Conservation (phyloP, 148 eudicot genomes). For the Arbutus unedo region DNA sequence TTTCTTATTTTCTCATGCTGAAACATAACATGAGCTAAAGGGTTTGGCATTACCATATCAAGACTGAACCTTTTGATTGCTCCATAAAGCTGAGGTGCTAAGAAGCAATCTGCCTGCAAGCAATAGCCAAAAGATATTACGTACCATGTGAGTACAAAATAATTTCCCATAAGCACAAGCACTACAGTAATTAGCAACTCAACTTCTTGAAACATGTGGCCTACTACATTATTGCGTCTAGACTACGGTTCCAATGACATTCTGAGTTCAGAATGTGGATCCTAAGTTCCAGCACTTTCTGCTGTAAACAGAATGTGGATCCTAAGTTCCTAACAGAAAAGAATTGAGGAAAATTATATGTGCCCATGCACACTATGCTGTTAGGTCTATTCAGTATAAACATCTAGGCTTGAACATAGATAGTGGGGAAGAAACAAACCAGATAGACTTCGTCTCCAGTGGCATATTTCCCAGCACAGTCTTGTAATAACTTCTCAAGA, state of each 20-base stretch:
- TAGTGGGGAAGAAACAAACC: constrained; percentile 40
- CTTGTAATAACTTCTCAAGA: constrained; percentile 65
- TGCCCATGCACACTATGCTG: not conserved
- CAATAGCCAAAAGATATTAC: not conserved
- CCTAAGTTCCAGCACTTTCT: not conserved
- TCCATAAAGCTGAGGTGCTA: constrained; percentile 74
- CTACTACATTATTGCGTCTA: not conserved
- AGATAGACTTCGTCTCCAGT: constrained; percentile 82
- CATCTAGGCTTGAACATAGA: constrained; percentile 2
- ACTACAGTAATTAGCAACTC: not conserved
- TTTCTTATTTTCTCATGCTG: not conserved
- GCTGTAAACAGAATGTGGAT: not conserved
- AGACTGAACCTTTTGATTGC: constrained; percentile 56
- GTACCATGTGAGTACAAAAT: not conserved
- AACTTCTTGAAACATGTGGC: not conserved
- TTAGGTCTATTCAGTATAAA: not conserved
- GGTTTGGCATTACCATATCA: constrained; percentile 50
- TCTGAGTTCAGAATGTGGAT: not conserved
- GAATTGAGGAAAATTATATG: not conserved
- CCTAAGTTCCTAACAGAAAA: not conserved
- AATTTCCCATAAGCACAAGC: not conserved
- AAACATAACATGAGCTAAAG: constrained; percentile 4
- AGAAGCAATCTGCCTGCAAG: constrained; percentile 80
- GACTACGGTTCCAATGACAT: not conserved
- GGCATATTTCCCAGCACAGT: constrained; percentile 79